A percentile compares a stretch with the other conserved stretches of the same genome.
These are phyloP conservation scores for Cenchrus americanus DNA, from an alignment of 176 grass and related monocot genomes.

Conservation along the genomic window DNA sequence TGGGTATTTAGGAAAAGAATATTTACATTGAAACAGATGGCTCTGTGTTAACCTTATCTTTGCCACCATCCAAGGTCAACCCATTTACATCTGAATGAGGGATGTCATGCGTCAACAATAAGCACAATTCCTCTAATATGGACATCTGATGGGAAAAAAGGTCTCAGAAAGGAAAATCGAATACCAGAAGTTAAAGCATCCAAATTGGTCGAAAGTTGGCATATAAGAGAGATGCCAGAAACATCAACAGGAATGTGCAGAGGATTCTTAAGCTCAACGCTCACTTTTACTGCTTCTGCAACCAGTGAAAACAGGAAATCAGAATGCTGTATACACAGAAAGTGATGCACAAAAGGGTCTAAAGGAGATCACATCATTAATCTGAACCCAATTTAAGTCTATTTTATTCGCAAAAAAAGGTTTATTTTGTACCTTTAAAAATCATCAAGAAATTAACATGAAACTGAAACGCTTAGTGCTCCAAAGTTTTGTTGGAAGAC, in stretches of 20 bases:
- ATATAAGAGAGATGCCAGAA: constrained; percentile 84
- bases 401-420: too few relatives aligned
- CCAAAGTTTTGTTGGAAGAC: not conserved
- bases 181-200: constrained; percentile 67
- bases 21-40: constrained; percentile 67
- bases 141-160: constrained; percentile 32
- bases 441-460: constrained; percentile 12
- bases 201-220: constrained; percentile 70
- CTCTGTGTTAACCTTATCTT: constrained; percentile 53
- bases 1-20: constrained; percentile 24
- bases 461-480: constrained; percentile 6
- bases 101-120: constrained; percentile 9
- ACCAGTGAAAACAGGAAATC: constrained; percentile 46
- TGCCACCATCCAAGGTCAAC: constrained; percentile 29
- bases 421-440: not conserved
- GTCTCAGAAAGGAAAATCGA: constrained; percentile 15
- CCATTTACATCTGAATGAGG: constrained; percentile 56
- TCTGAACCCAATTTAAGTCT: constrained; percentile 11
- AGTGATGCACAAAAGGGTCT: constrained; percentile 12
- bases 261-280: constrained; percentile 91
- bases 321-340: constrained; percentile 18
- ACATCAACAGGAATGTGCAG: constrained; percentile 86
- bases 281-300: constrained; percentile 91
- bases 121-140: constrained; percentile 24
- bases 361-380: constrained; percentile 28